Conservation (phyloP, 164 flowering plant species). For the Annona cherimola region DNA sequence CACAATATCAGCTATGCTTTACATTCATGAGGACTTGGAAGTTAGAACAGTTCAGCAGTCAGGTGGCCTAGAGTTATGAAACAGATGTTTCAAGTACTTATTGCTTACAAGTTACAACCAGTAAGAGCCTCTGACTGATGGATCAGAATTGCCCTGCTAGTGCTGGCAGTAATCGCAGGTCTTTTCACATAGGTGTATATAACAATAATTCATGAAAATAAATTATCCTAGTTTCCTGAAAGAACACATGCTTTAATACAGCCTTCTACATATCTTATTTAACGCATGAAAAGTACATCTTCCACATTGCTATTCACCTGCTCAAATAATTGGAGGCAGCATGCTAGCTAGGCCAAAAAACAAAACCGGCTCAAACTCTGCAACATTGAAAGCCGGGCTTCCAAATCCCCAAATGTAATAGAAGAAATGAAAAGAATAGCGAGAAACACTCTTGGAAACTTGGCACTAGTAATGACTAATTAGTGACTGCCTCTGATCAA, state of each 20-base stretch:
- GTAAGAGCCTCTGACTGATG: too few species aligned
- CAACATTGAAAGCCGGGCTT: not conserved
- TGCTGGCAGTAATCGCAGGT: too few species aligned
- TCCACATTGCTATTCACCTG: not conserved
- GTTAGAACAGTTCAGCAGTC: not conserved
- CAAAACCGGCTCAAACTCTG: not conserved
- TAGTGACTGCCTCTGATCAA: too few species aligned
- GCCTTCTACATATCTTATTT: not conserved
- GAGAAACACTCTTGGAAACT: too few species aligned
- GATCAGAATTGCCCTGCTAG: too few species aligned
- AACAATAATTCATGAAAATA: not conserved
- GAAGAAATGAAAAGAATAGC: not conserved
- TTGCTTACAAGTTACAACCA: too few species aligned
- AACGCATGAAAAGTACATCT: not conserved
- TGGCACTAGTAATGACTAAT: too few species aligned
- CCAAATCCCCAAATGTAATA: not conserved
- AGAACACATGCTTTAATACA: not conserved
- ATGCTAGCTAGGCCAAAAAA: not conserved
- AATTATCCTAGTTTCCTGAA: not conserved
- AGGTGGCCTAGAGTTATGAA: not conserved
- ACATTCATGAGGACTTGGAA: not conserved
- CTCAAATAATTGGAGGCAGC: not conserved
- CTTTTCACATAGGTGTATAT: too few species aligned
- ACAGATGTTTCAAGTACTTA: not conserved
- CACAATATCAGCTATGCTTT: too few species aligned